Conservation (phyloP, 2,329 filamentous ascomycete species). For the Cladosporium phlei region DNA sequence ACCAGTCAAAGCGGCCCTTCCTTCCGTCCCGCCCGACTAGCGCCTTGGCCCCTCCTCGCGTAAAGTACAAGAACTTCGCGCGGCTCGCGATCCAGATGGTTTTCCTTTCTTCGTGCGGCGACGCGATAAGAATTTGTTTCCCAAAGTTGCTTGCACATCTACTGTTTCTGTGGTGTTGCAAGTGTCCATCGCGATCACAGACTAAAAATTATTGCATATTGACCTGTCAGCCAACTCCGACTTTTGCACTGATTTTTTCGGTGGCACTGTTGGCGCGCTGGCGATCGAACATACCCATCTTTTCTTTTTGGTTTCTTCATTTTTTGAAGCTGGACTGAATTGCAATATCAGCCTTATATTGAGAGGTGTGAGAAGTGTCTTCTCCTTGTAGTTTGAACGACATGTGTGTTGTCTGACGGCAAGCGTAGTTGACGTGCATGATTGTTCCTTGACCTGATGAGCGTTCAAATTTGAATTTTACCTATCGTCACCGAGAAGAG, state of each 20-base stretch:
- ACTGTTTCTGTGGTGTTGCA: conserved; percentile 24
- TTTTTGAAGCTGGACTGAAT: not conserved
- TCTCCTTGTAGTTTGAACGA: not conserved
- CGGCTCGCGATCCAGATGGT: conserved; percentile 8
- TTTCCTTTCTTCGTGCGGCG: conserved; percentile 33
- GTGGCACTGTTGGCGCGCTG: conserved; percentile 24
- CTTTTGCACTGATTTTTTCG: conserved; percentile 16
- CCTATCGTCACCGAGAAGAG: not conserved
- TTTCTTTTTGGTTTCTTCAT: not conserved
- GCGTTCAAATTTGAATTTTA: not conserved
- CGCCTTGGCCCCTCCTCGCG: not conserved
- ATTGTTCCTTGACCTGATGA: too few relatives aligned
- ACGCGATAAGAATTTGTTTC: conserved; percentile 30
- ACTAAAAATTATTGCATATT: conserved; percentile 25
- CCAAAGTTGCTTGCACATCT: conserved; percentile 31
- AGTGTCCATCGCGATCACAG: conserved; percentile 32
- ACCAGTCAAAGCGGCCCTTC: too few relatives aligned
- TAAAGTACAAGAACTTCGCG: conserved; percentile 9
- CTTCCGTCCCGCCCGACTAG: too few relatives aligned
- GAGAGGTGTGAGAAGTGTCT: not conserved
- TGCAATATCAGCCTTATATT: not conserved
- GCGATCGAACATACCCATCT: conserved; percentile 19
- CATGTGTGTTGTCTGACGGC: conserved; percentile 4
- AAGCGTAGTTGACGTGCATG: not conserved
- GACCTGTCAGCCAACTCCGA: conserved; percentile 21